A percentile compares a stretch with the other conserved stretches of the same genome.
Conservation (phyloP, 2,329 filamentous ascomycete genomes). For the Zymoseptoria tritici region DNA sequence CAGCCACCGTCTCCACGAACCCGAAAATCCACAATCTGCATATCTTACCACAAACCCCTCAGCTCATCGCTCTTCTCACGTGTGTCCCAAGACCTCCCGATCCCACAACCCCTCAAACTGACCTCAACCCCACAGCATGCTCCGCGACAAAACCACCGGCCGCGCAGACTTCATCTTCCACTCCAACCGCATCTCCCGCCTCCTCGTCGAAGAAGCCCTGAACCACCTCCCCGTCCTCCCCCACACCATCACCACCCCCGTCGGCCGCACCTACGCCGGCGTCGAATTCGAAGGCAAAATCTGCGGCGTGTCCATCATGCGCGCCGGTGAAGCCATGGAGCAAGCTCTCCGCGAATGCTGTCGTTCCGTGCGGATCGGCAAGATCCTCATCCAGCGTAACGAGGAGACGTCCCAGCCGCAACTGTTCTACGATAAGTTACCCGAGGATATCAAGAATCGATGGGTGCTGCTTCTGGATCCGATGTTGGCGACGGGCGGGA, state of each 20-base stretch:
- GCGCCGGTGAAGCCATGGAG: conserved; percentile 97
- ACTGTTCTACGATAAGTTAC: conserved; percentile 96
- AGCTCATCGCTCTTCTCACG: conserved; percentile 96
- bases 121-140: conserved; percentile 58
- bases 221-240: conserved; percentile 92
- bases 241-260: conserved; percentile 82
- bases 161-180: conserved; percentile 99
- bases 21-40: conserved; percentile 81
- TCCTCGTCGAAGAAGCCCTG: conserved; percentile 92
- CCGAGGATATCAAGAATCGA: conserved; percentile 81
- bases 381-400: conserved; percentile 95
- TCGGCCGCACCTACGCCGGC: conserved; percentile 79
- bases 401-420: conserved; percentile 90
- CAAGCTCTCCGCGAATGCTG: conserved; percentile 94
- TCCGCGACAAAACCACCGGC: conserved; percentile 80
- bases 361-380: conserved; percentile 93
- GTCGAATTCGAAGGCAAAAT: conserved; percentile 97
- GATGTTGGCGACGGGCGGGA: conserved; percentile 99
- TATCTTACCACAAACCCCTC: conserved; percentile 84
- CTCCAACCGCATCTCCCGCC: conserved; percentile 93
- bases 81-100: conserved; percentile 49
- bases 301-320: conserved; percentile 97
- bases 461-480: conserved; percentile 94
- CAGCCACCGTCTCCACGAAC: conserved; percentile 68
- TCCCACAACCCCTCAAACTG: neutral